Conservation (phyloP, 805 yeast species). For the Metschnikowia baotianmanensis region DNA sequence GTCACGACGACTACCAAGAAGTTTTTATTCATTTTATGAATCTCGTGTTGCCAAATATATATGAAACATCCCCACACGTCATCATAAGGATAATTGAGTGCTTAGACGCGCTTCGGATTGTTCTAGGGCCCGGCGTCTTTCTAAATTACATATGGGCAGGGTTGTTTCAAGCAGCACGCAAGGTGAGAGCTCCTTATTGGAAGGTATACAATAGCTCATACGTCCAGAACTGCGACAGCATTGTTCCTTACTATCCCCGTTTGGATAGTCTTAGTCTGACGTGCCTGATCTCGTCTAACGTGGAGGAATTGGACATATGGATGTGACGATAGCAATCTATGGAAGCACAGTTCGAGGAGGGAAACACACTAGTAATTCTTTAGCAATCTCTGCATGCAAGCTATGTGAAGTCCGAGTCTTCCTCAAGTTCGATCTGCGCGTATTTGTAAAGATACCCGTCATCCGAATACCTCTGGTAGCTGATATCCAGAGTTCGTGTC, state of each 20-base stretch:
- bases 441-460: constrained; percentile 16
- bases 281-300: constrained; percentile 22
- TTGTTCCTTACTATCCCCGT: constrained; percentile 81
- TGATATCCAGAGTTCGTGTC: constrained; percentile 13
- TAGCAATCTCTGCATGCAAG: neutral
- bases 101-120: constrained; percentile 65
- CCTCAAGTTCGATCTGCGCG: constrained; percentile 13
- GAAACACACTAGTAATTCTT: too few relatives aligned
- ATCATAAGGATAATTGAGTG: constrained; percentile 79
- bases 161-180: constrained; percentile 87
- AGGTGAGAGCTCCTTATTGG: constrained; percentile 87
- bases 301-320: constrained; percentile 53
- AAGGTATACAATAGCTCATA: constrained; percentile 73
- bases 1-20: constrained; percentile 57
- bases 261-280: constrained; percentile 30
- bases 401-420: constrained; percentile 10
- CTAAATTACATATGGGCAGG: constrained; percentile 84
- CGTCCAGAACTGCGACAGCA: constrained; percentile 65
- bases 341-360: too few relatives aligned
- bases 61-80: constrained; percentile 95
- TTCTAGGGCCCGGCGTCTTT: constrained; percentile 73
- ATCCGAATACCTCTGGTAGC: constrained; percentile 14
- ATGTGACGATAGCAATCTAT: constrained; percentile 18
- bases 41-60: constrained; percentile 81
- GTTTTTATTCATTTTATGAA: constrained; percentile 82